Conservation (phyloP, 768 basidiomycete genomes). For the Omphalotus guepiniiformis region DNA sequence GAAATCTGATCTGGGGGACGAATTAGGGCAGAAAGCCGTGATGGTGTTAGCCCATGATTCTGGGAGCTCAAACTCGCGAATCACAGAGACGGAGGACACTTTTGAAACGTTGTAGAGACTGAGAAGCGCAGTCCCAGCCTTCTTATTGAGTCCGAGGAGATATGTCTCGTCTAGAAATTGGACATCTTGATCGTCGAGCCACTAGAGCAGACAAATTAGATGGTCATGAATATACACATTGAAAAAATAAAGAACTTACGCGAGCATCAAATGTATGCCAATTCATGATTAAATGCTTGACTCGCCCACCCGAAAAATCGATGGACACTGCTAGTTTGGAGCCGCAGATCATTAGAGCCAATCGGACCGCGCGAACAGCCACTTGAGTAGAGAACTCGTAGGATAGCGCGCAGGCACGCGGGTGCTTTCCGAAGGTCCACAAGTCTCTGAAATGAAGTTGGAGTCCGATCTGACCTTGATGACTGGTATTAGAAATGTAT, state of each 20-base stretch:
- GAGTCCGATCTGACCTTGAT: constrained; percentile 37
- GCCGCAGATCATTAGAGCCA: constrained; percentile 37
- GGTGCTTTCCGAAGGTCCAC: constrained; percentile 53
- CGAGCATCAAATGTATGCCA: constrained; percentile 46
- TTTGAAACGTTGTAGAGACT: constrained; percentile 45
- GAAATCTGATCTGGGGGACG: constrained; percentile 34
- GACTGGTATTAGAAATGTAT: constrained; percentile 16
- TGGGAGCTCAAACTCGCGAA: constrained; percentile 56
- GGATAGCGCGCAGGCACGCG: constrained; percentile 33
- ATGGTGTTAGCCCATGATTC: constrained; percentile 43
- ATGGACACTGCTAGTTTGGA: constrained; percentile 39
- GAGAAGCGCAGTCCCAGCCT: constrained; percentile 32
- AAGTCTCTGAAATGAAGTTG: constrained; percentile 53
- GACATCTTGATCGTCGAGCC: constrained; percentile 46
- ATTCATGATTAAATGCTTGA: constrained; percentile 44
- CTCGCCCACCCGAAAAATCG: constrained; percentile 35
- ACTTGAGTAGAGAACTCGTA: constrained; percentile 40
- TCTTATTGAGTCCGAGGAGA: constrained; percentile 38
- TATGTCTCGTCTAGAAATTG: constrained; percentile 40
- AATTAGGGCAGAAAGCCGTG: constrained; percentile 47
- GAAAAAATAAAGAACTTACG: constrained; percentile 23
- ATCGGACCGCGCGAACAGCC: constrained; percentile 25
- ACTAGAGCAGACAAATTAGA: constrained; percentile 27
- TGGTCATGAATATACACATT: neutral
- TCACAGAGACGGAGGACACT: constrained; percentile 34